Base-by-base conservation (phyloP, 495 filamentous ascomycete genomes). In the Penicillium canescens region DNA sequence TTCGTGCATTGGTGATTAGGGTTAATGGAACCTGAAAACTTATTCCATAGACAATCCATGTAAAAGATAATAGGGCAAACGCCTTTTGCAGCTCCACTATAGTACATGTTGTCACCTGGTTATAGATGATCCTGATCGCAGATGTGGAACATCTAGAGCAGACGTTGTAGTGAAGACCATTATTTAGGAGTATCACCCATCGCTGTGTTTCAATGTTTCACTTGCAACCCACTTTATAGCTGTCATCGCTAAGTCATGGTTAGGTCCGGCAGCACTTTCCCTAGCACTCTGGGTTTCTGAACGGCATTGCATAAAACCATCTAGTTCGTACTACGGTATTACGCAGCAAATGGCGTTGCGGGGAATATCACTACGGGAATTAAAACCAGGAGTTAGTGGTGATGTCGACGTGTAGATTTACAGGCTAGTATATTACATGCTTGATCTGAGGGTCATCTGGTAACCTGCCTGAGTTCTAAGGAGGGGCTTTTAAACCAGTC, bases 401-500 rank as follows among this genome's bases (percentile, higher is more conserved):
- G 58, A 73, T 76, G 58, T 77, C 50, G 75, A 77, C 39, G 72
- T 75, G 56, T 74, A 73, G 44, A 77, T 78, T 52, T 76, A 74
- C 51, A 74, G 64, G 73, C 75, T 41, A 57, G 50, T 75, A 75
- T 54, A 77, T 55, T 21, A 76, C 66, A 63, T 78, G 65, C 57
- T 75, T 75, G 58, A 75, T 77, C 65, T 76, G 28, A 8, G 1
- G 21, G 1, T 34, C 1, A 10, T 21, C 11, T 18, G 10, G 4
- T 46, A 7, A 46, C 28, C 11, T 23, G 9, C 6, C 5, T 9
- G 4, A 2, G 35, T 14, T 36, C 33, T 4, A 45, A 36, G 40
- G 20, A 37, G 24, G 23, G 28, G 9, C 8, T 7, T 31, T 2
- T 31, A 31, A 31, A 5, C 6, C 6, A 4, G 28, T 10, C 2